These are phyloP conservation scores for Oehlia diaphana DNA, from an alignment of 192 early-diverging fungal species.

Conservation along the genomic window DNA sequence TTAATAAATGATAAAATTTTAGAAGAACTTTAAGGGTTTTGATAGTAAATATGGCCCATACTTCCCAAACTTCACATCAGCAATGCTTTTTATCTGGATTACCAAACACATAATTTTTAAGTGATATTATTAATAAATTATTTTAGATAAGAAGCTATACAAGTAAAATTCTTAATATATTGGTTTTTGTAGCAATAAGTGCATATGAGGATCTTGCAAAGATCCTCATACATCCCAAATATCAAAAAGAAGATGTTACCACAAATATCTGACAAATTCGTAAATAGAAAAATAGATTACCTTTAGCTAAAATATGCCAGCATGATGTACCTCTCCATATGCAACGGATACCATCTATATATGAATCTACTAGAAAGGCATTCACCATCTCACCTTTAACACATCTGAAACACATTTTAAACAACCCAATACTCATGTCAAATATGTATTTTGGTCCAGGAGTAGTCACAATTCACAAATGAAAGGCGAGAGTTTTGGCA, in stretches of 20 bases:
- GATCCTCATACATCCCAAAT: neutral
- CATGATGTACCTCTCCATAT: too few relatives aligned
- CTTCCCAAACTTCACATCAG: neutral
- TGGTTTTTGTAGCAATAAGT: too few relatives aligned
- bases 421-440: neutral
- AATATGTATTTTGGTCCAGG: slow-evolving; percentile 1
- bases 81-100: neutral
- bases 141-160: too few relatives aligned
- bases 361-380: neutral
- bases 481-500: neutral
- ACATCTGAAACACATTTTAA: neutral
- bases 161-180: too few relatives aligned
- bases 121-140: too few relatives aligned
- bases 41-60: neutral
- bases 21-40: neutral
- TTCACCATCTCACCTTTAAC: neutral
- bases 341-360: neutral
- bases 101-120: neutral
- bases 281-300: slow-evolving; percentile 5
- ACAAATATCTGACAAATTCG: neutral
- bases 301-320: too few relatives aligned
- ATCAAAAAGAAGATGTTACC: neutral
- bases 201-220: slow-evolving; percentile 14
- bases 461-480: neutral
- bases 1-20: too few relatives aligned